Evolutionary conservation across 768 basidiomycete genomes (phyloP).

Genomic region (Steccherinum ochraceum): DNA sequence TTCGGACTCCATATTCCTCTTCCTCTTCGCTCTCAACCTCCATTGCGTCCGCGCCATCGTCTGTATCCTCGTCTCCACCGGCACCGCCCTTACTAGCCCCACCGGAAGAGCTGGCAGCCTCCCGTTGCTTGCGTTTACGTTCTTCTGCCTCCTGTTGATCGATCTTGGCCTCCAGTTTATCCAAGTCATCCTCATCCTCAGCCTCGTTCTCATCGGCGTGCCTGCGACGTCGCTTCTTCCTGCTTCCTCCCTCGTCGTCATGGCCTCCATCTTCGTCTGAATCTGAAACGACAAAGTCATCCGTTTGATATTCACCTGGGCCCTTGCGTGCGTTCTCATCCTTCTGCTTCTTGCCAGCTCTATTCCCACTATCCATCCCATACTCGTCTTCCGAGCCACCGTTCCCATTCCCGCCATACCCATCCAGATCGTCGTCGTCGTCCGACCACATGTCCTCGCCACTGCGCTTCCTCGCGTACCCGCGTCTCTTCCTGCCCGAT

Average conservation of each 20-base stretch:
- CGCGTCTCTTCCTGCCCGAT: conserved; percentile 39
- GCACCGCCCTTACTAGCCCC: not conserved
- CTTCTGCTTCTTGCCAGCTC: conserved; percentile 30
- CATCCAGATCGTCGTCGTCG: conserved; percentile 64
- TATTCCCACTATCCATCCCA: conserved; percentile 35
- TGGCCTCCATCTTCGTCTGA: conserved; percentile 55
- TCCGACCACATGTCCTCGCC: conserved; percentile 57
- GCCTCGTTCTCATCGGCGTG: conserved; percentile 24
- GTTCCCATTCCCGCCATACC: conserved; percentile 14
- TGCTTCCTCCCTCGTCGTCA: conserved; percentile 19
- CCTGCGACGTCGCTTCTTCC: conserved; percentile 32
- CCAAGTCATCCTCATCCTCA: conserved; percentile 52
- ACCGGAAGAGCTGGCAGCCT: conserved; percentile 10
- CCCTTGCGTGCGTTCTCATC: conserved; percentile 36
- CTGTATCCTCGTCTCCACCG: conserved; percentile 24
- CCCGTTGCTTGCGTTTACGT: conserved; percentile 35
- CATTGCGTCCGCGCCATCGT: conserved; percentile 44
- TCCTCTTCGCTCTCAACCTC: conserved; percentile 75
- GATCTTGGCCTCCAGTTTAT: conserved; percentile 66
- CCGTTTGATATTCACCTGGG: conserved; percentile 70
- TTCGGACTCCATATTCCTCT: conserved; percentile 62
- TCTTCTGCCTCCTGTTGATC: conserved; percentile 47
- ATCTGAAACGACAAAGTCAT: conserved; percentile 82
- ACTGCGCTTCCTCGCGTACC: conserved; percentile 31
- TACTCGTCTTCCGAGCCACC: conserved; percentile 36